A percentile compares a stretch with the other conserved stretches of the same genome.
These are phyloP conservation scores for Solanum microdontum DNA, from an alignment of 257 asterid species.

Conservation along the genomic window DNA sequence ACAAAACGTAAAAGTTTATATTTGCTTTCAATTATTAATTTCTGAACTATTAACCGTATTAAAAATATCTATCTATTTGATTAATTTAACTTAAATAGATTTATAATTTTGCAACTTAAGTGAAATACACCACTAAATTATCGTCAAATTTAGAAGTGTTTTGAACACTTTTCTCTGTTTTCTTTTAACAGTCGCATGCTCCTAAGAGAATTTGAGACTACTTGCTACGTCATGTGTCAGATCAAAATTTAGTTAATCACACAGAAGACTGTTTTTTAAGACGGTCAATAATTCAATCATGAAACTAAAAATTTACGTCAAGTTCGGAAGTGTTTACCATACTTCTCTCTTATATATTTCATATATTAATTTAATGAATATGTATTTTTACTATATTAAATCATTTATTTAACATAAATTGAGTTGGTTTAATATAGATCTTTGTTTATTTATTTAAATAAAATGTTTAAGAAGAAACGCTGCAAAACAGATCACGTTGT, in stretches of 20 bases:
- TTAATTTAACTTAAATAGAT: fast-evolving
- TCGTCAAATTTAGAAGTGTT: too few species aligned
- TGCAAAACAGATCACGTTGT: neutral
- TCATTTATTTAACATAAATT: neutral
- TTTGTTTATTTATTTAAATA: too few species aligned
- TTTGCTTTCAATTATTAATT: too few species aligned
- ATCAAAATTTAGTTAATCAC: neutral
- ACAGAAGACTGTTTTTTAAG: too few species aligned
- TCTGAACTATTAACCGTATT: too few species aligned
- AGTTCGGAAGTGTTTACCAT: fast-evolving
- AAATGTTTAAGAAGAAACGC: neutral
- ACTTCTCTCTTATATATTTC: neutral
- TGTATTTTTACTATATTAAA: neutral
- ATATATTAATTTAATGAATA: neutral
- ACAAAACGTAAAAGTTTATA: neutral
- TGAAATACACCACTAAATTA: too few species aligned
- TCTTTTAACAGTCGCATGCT: fast-evolving
- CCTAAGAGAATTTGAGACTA: fast-evolving
- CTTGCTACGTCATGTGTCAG: fast-evolving
- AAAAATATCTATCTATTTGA: fast-evolving
- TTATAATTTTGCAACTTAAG: fast-evolving
- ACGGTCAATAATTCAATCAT: fast-evolving
- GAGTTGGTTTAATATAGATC: neutral
- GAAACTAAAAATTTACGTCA: fast-evolving
- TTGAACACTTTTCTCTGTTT: fast-evolving